Evolutionary conservation across 306 rosid genomes (phyloP).

Genomic region (Myrica gale): DNA sequence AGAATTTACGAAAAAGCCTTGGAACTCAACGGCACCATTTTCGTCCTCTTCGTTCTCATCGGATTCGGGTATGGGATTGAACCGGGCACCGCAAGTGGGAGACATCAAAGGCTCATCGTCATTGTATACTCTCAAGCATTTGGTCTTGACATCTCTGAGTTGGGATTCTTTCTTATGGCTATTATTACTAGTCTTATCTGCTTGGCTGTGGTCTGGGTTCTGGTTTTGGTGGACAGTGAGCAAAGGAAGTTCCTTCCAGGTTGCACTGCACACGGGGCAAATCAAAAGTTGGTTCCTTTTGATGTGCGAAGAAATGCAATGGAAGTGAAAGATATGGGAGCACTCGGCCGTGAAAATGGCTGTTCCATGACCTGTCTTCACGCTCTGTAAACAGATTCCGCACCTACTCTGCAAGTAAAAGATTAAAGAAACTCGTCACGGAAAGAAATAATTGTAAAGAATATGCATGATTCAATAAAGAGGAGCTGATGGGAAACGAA

Average conservation of each 20-base stretch:
- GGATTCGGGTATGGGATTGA: constrained; percentile 89
- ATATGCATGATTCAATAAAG: constrained; percentile 8
- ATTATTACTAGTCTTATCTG: neutral
- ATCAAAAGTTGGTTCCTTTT: constrained; percentile 51
- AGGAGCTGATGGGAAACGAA: neutral
- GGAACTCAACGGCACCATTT: constrained; percentile 47
- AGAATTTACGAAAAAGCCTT: constrained; percentile 56
- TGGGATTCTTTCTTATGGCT: constrained; percentile 17
- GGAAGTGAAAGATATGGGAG: constrained; percentile 86
- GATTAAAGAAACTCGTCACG: neutral
- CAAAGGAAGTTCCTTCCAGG: constrained; percentile 80
- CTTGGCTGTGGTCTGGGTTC: neutral
- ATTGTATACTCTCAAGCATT: constrained; percentile 58
- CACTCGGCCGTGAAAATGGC: constrained; percentile 98
- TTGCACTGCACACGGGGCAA: constrained; percentile 77
- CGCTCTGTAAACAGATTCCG: constrained; percentile 78
- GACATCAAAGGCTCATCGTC: constrained; percentile 88
- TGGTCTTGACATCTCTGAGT: constrained; percentile 47
- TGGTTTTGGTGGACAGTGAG: constrained; percentile 41
- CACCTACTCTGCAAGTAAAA: constrained; percentile 68
- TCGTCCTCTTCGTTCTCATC: constrained; percentile 67
- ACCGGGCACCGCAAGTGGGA: constrained; percentile 58
- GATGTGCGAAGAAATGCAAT: constrained; percentile 68
- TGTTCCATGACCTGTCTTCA: constrained; percentile 84
- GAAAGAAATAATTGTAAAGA: constrained; percentile 6